A percentile compares a stretch with the other conserved stretches of the same genome.
These are phyloP conservation scores for Dactylellina leptospora DNA, from an alignment of 2,329 filamentous ascomycete species.

Conservation along the genomic window DNA sequence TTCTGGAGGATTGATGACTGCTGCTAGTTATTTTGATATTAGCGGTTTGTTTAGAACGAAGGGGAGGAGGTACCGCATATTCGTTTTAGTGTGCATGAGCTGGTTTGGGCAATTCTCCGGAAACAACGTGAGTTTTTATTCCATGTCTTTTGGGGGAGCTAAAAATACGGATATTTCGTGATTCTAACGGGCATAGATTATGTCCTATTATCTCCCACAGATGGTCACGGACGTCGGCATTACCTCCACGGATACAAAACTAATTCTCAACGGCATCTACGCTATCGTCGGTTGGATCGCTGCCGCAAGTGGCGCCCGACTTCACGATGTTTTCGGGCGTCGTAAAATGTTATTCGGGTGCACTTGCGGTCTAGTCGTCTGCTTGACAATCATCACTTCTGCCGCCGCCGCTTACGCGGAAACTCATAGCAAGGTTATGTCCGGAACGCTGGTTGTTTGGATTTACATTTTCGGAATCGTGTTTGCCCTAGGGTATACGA, in stretches of 20 bases:
- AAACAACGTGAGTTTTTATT: conserved; percentile 62
- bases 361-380: conserved; percentile 59
- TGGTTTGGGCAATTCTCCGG: conserved; percentile 66
- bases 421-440: conserved; percentile 58
- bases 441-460: conserved; percentile 62
- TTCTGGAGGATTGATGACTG: conserved; percentile 49
- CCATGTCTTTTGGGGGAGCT: too few relatives aligned
- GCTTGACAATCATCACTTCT: conserved; percentile 61
- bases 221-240: conserved; percentile 63
- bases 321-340: conserved; percentile 62
- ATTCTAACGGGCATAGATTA: conserved; percentile 38
- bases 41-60: conserved; percentile 57
- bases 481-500: conserved; percentile 59
- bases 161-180: too few relatives aligned
- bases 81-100: conserved; percentile 65
- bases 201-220: conserved; percentile 61
- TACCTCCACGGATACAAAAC: conserved; percentile 60
- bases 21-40: conserved; percentile 46
- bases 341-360: conserved; percentile 61
- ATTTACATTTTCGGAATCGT: conserved; percentile 61
- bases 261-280: conserved; percentile 63
- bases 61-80: conserved; percentile 59
- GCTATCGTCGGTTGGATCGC: conserved; percentile 62
- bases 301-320: conserved; percentile 61
- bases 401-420: conserved; percentile 59